phyloP scores from a whole-genome alignment of 306 rosid genomes.

The Sechiopsis laciniata region DNA sequence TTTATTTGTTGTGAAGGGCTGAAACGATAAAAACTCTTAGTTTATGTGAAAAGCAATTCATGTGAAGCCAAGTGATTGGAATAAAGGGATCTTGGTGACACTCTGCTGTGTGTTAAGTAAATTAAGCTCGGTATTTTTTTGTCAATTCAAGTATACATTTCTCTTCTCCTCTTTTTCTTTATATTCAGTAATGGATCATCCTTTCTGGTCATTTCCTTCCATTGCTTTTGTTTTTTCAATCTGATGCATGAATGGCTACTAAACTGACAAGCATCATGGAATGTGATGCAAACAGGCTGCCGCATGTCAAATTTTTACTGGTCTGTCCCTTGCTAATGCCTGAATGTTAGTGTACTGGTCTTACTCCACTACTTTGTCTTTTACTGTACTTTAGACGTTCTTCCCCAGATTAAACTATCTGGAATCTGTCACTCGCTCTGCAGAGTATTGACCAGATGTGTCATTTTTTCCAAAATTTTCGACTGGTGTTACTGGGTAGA shows the following conservation, averaged over 20 bases:
- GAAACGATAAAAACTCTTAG: slow-evolving; percentile 21
- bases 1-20: slow-evolving; percentile 34
- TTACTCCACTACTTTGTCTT: not conserved
- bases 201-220: no score
- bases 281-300: slow-evolving; percentile 8
- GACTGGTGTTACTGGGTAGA: not conserved
- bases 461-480: not conserved
- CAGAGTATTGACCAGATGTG: not conserved
- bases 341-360: slow-evolving; percentile 1
- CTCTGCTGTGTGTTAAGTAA: slow-evolving; percentile 16
- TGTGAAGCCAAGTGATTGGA: slow-evolving; percentile 25
- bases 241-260: slow-evolving; percentile 2
- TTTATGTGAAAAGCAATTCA: slow-evolving; percentile 11
- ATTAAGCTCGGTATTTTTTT: slow-evolving; percentile 11
- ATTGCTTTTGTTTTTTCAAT: not conserved
- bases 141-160: slow-evolving; percentile 8
- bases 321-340: not conserved
- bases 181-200: not conserved
- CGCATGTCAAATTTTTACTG: not conserved
- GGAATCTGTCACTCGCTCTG: not conserved
- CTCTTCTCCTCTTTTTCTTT: slow-evolving; percentile 3
- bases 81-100: slow-evolving; percentile 22
- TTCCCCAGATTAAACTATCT: not conserved
- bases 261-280: not conserved
- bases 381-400: not conserved